phyloP scores from a whole-genome alignment of 441 rosid genomes.

The Manihot esculenta region DNA sequence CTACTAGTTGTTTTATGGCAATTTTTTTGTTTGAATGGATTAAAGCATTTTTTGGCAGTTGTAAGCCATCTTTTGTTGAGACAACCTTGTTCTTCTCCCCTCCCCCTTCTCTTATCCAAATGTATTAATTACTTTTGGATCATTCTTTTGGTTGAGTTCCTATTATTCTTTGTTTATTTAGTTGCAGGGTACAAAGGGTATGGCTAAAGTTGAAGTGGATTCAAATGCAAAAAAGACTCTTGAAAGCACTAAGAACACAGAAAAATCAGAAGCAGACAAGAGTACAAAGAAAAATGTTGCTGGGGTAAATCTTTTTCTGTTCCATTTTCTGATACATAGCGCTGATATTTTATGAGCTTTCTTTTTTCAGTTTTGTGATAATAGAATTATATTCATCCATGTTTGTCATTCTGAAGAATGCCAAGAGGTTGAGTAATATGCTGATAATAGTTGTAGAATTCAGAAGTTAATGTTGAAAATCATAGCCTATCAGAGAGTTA shows the following conservation, averaged over 20 bases:
- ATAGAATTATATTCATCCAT: background rate
- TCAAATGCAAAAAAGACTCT: slow-evolving; percentile 41
- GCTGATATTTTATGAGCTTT: background rate
- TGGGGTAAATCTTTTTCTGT: slow-evolving; percentile 36
- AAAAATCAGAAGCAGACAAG: slow-evolving; percentile 40
- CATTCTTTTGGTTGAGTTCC: slow-evolving; percentile 7
- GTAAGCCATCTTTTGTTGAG: background rate
- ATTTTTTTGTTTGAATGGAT: background rate
- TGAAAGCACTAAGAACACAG: slow-evolving; percentile 42
- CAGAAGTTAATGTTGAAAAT: background rate
- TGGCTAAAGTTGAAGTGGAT: slow-evolving; percentile 45
- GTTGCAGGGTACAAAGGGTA: slow-evolving; percentile 38
- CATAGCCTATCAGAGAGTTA: background rate
- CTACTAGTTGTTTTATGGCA: too few species aligned
- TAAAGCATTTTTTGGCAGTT: background rate
- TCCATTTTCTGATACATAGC: background rate
- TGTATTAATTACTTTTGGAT: background rate
- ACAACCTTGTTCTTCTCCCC: background rate
- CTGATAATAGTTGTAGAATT: background rate
- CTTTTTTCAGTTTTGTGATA: too few species aligned
- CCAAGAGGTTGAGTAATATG: background rate
- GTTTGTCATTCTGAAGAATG: background rate
- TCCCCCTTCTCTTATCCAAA: background rate
- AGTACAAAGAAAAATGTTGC: slow-evolving; percentile 46
- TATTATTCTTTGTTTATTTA: slow-evolving; percentile 21